A percentile compares a stretch with the other conserved stretches of the same genome.
Evolutionary conservation across 768 basidiomycete genomes (phyloP).

Genomic region (Hydnomerulius pinastri): DNA sequence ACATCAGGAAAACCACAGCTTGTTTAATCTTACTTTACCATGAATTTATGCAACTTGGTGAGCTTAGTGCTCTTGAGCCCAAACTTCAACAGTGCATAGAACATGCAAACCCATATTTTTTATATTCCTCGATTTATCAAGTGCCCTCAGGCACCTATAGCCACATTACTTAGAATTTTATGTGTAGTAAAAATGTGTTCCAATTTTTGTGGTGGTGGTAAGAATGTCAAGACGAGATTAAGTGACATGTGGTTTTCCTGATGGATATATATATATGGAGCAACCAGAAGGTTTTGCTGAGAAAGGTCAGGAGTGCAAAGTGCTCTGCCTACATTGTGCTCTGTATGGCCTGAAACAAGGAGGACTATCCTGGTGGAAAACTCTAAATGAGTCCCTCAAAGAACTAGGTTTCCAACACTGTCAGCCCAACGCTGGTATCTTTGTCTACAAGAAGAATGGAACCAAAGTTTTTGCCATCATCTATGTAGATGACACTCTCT

Average conservation of each 20-base stretch:
- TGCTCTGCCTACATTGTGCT: neutral
- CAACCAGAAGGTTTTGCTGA: neutral
- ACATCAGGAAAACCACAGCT: too few relatives aligned
- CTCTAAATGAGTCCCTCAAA: neutral
- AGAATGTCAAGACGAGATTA: too few relatives aligned
- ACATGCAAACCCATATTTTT: too few relatives aligned
- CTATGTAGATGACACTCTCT: neutral
- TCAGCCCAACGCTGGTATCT: neutral
- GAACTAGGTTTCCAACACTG: neutral
- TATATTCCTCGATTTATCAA: too few relatives aligned
- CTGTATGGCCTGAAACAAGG: slow-evolving; percentile 7
- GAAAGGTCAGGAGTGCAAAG: neutral
- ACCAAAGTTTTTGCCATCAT: neutral
- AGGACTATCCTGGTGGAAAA: neutral
- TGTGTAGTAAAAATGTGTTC: too few relatives aligned
- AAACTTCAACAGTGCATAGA: too few relatives aligned
- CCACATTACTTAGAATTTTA: too few relatives aligned
- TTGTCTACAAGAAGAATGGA: neutral
- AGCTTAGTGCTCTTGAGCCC: too few relatives aligned
- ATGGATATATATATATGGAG: slow-evolving; percentile 1
- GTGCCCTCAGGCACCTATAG: too few relatives aligned
- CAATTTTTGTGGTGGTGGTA: too few relatives aligned
- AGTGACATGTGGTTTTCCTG: slow-evolving; percentile 24
- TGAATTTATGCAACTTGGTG: too few relatives aligned
- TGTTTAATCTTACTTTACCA: too few relatives aligned